Base-by-base conservation (phyloP, 352 stramenopile genomes). In the Hyphochytrium catenoides region DNA sequence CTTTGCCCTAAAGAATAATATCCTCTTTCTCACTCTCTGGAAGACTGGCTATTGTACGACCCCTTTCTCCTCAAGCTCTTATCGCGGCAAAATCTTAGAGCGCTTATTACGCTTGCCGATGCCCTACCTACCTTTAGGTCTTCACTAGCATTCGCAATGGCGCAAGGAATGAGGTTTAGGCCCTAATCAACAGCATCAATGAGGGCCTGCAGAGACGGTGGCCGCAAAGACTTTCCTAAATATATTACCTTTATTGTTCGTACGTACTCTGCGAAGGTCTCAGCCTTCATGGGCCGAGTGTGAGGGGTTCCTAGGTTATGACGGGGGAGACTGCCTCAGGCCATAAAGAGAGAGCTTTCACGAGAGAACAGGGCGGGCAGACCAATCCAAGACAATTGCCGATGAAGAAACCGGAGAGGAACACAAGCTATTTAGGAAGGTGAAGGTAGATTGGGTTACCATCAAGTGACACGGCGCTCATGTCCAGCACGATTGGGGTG, bases 71-170 rank as follows among this genome's bases (percentile, higher is more conserved):
- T 12, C 48, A 34, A 21, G 43, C 37, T 26, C 9, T 34, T 12
- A 17, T n/a, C 21, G 18, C 23, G 16, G 19, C 34, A 15, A 23
- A 19, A 8, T 46, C 18, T 3, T 46, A 8, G 12, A n/a, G n/a
- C n/a, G 19, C 22, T 28, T 49, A 43, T 72, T 42, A 12, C 64
- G 61, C 18, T 62, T 78, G 37, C 59, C 62, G 48, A 82, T 82
- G 25, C 51, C 2, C 64, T 63, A 38, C 59, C 34, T 33, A 65
- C 53, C 50, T 82, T 82, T 38, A 82, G 55, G 44, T 82, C 67
- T 47, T 82, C 64, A 34, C 68, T 79, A 27, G 68, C 68, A 39
- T 83, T 79, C 6, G 68, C 78, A 47, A 83, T 60, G 7, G 63
- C 68, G 29, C 79, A 62, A 0, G 64, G 64, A 14, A 70, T 31